Conservation (phyloP, 257 asterid species). For the Verbena officinalis region DNA sequence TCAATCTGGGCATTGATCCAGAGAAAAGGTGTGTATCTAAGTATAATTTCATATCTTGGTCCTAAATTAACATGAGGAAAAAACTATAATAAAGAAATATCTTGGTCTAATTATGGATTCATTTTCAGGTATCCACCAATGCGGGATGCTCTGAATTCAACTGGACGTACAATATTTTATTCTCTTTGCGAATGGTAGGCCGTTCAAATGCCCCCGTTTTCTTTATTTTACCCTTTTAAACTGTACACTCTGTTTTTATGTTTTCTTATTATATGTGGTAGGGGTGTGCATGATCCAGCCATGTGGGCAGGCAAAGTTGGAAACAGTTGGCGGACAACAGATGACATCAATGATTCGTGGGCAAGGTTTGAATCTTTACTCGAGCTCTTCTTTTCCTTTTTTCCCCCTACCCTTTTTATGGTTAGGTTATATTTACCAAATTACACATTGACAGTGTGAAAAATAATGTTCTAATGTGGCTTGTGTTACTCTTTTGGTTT, state of each 20-base stretch:
- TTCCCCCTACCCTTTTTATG: not conserved
- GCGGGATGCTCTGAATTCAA: conserved; percentile 94
- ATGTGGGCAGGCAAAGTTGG: conserved; percentile 89
- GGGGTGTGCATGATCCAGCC: conserved; percentile 95
- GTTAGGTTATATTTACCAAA: conserved; percentile 5
- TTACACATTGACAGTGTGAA: conserved; percentile 6
- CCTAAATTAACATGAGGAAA: too few species aligned
- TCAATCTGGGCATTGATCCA: conserved; percentile 84
- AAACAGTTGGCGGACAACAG: conserved; percentile 97
- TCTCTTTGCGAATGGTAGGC: conserved; percentile 92
- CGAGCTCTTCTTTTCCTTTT: not conserved
- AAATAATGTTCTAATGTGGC: conserved; percentile 20
- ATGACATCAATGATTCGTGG: conserved; percentile 96
- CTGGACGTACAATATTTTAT: conserved; percentile 82
- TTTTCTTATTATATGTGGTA: conserved; percentile 36
- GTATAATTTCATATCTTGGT: not conserved
- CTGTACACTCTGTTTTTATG: not conserved
- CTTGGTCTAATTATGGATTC: conserved; percentile 20
- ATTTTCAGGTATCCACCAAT: conserved; percentile 88
- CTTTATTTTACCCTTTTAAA: not conserved
- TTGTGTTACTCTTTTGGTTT: conserved; percentile 30
- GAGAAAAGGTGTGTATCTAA: conserved; percentile 60
- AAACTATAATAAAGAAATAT: not conserved
- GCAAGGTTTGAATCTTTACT: conserved; percentile 58
- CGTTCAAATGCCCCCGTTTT: not conserved